Conservation (phyloP, 176 grass and related monocot genomes). For the Metroxylon sagu region DNA sequence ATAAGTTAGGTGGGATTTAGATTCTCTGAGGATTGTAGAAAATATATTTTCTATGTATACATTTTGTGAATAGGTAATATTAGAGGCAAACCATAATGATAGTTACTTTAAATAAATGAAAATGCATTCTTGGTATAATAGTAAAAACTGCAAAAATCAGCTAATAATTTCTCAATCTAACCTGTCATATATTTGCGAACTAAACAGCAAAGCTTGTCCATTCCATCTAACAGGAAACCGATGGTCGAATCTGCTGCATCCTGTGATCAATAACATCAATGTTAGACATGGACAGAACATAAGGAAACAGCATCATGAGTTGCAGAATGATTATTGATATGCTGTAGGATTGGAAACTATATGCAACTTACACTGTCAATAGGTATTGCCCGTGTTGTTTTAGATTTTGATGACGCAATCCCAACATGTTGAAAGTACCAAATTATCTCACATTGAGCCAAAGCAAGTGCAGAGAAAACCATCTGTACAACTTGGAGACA, state of each 20-base stretch:
- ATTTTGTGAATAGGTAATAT: too few relatives aligned
- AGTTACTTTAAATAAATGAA: too few relatives aligned
- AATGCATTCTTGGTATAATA: too few relatives aligned
- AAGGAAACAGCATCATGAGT: neutral
- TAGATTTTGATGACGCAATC: slow-evolving; percentile 72
- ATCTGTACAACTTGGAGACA: slow-evolving; percentile 47
- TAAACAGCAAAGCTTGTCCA: slow-evolving; percentile 86
- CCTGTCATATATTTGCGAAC: slow-evolving; percentile 96
- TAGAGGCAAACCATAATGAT: too few relatives aligned
- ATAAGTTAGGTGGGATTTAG: too few relatives aligned
- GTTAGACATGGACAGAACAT: slow-evolving; percentile 16
- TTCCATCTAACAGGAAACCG: slow-evolving; percentile 91
- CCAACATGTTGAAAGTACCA: slow-evolving; percentile 98
- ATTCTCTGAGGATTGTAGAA: too few relatives aligned
- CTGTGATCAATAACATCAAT: slow-evolving; percentile 30
- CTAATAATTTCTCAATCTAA: slow-evolving; percentile 21
- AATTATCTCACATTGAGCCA: slow-evolving; percentile 83
- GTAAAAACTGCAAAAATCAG: too few relatives aligned
- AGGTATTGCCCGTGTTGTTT: slow-evolving; percentile 51
- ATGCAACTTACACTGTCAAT: slow-evolving; percentile 76
- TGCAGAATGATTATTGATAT: slow-evolving; percentile 4
- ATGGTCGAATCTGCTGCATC: slow-evolving; percentile 91
- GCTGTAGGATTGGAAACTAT: neutral
- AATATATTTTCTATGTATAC: too few relatives aligned
- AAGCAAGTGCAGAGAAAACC: slow-evolving; percentile 96